Evolutionary conservation across 805 yeast genomes (phyloP).

Genomic region (Huiozyma naganishii): DNA sequence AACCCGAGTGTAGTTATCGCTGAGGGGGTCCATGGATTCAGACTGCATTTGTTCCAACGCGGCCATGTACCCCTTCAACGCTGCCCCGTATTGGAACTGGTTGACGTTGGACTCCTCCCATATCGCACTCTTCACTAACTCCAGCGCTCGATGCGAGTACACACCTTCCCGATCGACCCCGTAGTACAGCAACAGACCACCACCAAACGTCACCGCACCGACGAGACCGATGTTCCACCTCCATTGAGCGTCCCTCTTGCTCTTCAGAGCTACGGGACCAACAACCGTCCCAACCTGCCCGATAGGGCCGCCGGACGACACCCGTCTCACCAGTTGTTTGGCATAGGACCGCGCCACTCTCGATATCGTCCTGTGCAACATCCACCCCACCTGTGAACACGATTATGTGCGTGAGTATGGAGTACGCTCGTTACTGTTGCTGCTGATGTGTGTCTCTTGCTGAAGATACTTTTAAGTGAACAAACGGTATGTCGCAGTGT

Average conservation of each 20-base stretch:
- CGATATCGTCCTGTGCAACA: too few relatives aligned
- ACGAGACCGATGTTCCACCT: not conserved
- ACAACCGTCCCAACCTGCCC: too few relatives aligned
- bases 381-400: too few relatives aligned
- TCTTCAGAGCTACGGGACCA: too few relatives aligned
- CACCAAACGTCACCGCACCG: not conserved
- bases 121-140: constrained; percentile 51
- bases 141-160: not conserved
- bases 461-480: not conserved
- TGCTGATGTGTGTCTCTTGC: not conserved
- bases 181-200: too few relatives aligned
- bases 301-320: too few relatives aligned
- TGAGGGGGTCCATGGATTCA: constrained; percentile 39
- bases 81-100: constrained; percentile 43
- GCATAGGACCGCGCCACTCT: too few relatives aligned
- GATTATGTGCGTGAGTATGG: too few relatives aligned
- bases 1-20: constrained; percentile 83
- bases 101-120: constrained; percentile 74
- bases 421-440: too few relatives aligned
- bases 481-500: not conserved
- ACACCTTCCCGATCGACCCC: too few relatives aligned
- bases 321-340: too few relatives aligned
- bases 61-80: constrained; percentile 61
- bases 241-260: too few relatives aligned
- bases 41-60: constrained; percentile 39